These are phyloP conservation scores for Fusarium begoniae DNA, from an alignment of 2,329 filamentous ascomycete species.

Conservation along the genomic window DNA sequence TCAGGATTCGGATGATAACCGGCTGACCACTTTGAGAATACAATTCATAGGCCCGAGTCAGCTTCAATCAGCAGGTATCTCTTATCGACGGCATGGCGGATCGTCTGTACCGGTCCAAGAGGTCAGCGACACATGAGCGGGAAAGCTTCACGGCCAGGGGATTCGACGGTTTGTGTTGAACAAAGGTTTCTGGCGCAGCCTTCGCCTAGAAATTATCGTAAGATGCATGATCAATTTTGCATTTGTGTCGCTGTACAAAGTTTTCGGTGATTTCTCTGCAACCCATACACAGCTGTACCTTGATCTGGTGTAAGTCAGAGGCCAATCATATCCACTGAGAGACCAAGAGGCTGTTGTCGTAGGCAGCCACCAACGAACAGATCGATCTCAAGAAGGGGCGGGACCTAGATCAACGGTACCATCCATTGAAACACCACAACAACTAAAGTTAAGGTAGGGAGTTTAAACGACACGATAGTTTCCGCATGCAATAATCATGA, in stretches of 20 bases:
- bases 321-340: conserved; percentile 25
- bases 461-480: conserved; percentile 19
- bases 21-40: conserved; percentile 1
- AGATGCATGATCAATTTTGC: neutral
- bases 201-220: neutral
- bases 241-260: neutral
- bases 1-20: conserved; percentile 8
- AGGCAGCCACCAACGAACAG: conserved; percentile 29
- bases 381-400: conserved; percentile 30
- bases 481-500: conserved; percentile 17
- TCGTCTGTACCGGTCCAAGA: neutral
- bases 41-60: conserved; percentile 7
- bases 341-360: conserved; percentile 16
- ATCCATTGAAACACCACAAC: conserved; percentile 16
- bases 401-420: conserved; percentile 23
- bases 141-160: neutral
- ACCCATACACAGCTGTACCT: conserved; percentile 7
- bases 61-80: neutral
- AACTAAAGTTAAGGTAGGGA: neutral
- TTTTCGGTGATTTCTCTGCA: conserved; percentile 7
- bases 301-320: conserved; percentile 27
- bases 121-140: neutral
- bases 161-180: neutral
- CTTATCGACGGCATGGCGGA: neutral
- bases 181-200: neutral